Percentiles rank a stretch among this genome's conserved stretches.
These are phyloP conservation scores for Moesziomyces sp. DNA, from an alignment of 1,284 basidiomycete genomes.

Conservation along the genomic window DNA sequence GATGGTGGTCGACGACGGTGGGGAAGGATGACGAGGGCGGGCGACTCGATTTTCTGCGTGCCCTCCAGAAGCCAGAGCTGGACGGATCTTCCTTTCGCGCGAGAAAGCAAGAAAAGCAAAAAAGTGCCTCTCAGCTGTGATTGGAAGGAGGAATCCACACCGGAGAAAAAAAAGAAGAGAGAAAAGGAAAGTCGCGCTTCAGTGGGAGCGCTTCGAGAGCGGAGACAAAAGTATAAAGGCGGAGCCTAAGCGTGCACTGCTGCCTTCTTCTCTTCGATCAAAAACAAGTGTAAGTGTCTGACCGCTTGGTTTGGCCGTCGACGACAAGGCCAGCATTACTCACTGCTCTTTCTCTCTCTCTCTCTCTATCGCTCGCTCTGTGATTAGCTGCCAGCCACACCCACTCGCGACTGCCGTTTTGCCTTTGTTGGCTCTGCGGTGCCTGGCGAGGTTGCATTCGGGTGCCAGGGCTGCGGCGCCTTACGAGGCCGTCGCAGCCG, in stretches of 20 bases:
- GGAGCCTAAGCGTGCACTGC: neutral
- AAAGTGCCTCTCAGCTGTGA: constrained; percentile 1
- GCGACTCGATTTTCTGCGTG: neutral
- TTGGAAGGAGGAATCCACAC: neutral
- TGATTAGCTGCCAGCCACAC: constrained; percentile 60
- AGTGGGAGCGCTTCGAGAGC: neutral
- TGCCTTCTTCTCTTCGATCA: constrained; percentile 51
- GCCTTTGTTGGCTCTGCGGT: constrained; percentile 20
- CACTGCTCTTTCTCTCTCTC: neutral
- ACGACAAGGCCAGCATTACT: neutral
- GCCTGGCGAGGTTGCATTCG: constrained; percentile 45
- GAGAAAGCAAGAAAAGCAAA: constrained; percentile 2
- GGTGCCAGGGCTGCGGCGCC: constrained; percentile 44
- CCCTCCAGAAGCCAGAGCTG: too few relatives aligned
- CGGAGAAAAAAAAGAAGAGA: neutral
- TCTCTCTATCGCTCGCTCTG: neutral
- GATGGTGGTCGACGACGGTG: constrained; percentile 1
- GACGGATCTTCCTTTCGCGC: constrained; percentile 20
- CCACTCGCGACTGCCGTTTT: constrained; percentile 50
- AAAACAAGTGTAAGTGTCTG: constrained; percentile 61
- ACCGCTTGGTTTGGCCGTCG: constrained; percentile 9
- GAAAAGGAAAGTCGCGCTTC: constrained; percentile 4
- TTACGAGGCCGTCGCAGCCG: constrained; percentile 17
- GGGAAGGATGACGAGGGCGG: constrained; percentile 3
- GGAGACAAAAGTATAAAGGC: constrained; percentile 13